Base-by-base conservation (phyloP, 2,329 filamentous ascomycete genomes). In the Orbilia ellipsospora region DNA sequence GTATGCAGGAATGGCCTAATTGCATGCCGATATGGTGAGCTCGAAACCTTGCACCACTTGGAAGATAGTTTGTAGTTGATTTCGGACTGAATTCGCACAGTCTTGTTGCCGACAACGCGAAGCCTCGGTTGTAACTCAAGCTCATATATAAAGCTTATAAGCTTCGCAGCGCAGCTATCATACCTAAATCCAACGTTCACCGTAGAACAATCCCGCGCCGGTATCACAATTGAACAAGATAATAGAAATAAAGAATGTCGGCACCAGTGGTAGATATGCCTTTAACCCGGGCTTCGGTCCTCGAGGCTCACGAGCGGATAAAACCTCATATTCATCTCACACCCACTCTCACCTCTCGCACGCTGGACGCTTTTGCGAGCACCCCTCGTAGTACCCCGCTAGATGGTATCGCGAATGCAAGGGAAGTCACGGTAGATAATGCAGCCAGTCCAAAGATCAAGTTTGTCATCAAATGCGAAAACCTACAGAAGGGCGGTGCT, bases 381-480 rank as follows among this genome's bases (percentile, higher is more conserved):
- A 90, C 88, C 20, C 88, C 91, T 6, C 89, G 91, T 78, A 82
- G 85, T 1, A 84, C 85, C 2, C 85, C 86, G 3, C 84, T 91
- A 0, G 80, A 82, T 52, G 87, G 85, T 13, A 90, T 89, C 2
- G 18, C 42, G 2, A 75, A 75, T 82, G 84, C 77, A 89, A 28
- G 72, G 1, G 36, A 44, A 12, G 86, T 84, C 85, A 87, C 78
- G 87, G 86, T 4, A 83, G 85, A 45, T 80, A 20, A 81, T n/a
- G 86, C 89, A 0, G 88, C 90, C 0, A 84, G 81, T 2, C 93
- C 93, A 0, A 87, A 84, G 59, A 84, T 97, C 45, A 86, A 88
- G 12, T 85, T 98, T 62, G 95, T 92, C 85, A 96, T 98, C 87
- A 98, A 98, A 84, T 96, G 93, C 82, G 94, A 98, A 85, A 97